Evolutionary conservation across 805 yeast genomes (phyloP).

Genomic region (Zygotorulaspora chibaensis): DNA sequence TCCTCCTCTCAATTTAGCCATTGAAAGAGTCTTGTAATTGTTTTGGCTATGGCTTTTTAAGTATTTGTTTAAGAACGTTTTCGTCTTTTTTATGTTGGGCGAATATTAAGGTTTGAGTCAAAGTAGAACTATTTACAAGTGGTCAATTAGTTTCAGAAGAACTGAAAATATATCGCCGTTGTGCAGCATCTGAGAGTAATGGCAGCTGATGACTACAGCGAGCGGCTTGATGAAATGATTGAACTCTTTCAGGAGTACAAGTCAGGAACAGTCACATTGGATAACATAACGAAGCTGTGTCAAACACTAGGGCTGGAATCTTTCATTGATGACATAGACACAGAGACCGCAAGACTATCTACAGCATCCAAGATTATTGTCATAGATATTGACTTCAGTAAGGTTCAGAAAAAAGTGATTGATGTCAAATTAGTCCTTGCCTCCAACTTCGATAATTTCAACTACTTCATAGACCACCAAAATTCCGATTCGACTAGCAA

Average conservation of each 20-base stretch:
- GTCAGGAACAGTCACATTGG: slow-evolving; percentile 32
- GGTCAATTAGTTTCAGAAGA: neutral
- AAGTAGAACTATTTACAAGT: neutral
- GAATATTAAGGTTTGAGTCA: neutral
- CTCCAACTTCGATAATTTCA: slow-evolving; percentile 36
- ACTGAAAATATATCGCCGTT: neutral
- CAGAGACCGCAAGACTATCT: slow-evolving; percentile 29
- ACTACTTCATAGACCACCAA: slow-evolving; percentile 27
- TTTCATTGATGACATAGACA: slow-evolving; percentile 31
- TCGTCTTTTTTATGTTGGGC: neutral
- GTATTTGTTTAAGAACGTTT: no score
- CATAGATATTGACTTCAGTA: slow-evolving; percentile 35
- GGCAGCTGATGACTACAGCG: slow-evolving; percentile 28
- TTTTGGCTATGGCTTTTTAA: no score
- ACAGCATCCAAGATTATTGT: slow-evolving; percentile 37
- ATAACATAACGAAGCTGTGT: slow-evolving; percentile 33
- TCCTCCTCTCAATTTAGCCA: no score
- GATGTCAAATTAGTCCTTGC: slow-evolving; percentile 37
- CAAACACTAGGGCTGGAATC: slow-evolving; percentile 35
- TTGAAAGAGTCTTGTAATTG: no score
- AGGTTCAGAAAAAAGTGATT: slow-evolving; percentile 23
- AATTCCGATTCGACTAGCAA: slow-evolving; percentile 5
- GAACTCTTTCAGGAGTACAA: slow-evolving; percentile 31
- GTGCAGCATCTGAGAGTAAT: slow-evolving; percentile 7
- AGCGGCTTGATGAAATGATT: slow-evolving; percentile 29